phyloP scores from a whole-genome alignment of 1,284 basidiomycete genomes.

The Filobasidium uniguttulatum region DNA sequence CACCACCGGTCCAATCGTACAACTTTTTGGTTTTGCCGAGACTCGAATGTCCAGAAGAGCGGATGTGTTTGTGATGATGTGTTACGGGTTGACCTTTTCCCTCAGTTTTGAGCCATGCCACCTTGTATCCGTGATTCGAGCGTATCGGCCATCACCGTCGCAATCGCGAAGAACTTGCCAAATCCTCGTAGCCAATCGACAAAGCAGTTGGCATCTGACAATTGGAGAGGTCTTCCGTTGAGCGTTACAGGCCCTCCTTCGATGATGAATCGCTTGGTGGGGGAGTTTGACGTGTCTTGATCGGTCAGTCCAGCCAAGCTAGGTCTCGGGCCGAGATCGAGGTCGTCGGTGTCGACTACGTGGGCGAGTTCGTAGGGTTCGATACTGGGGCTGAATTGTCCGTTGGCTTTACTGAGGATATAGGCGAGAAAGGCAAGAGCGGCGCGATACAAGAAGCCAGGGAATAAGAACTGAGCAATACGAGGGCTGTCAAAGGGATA shows the following conservation, averaged over 20 bases:
- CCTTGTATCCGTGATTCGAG: not conserved
- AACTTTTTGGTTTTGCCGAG: no score
- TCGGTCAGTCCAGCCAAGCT: not conserved
- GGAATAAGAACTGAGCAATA: slow-evolving; percentile 10
- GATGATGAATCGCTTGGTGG: slow-evolving; percentile 9
- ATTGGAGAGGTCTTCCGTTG: slow-evolving; percentile 3
- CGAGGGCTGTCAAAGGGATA: slow-evolving; percentile 9
- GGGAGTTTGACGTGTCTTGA: not conserved
- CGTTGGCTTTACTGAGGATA: slow-evolving; percentile 6
- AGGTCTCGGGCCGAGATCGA: slow-evolving; percentile 3
- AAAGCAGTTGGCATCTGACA: slow-evolving; percentile 2
- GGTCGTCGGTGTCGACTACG: slow-evolving; percentile 5
- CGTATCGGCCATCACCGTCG: slow-evolving; percentile 3
- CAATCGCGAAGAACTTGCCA: slow-evolving; percentile 9
- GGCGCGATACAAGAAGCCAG: slow-evolving; percentile 6
- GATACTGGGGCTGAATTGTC: not conserved
- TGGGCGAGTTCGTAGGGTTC: slow-evolving; percentile 2
- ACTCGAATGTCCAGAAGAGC: no score
- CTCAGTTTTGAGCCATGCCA: no score
- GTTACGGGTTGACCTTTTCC: no score
- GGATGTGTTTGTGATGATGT: no score
- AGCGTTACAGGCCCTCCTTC: slow-evolving; percentile 10
- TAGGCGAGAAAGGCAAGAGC: slow-evolving; percentile 7
- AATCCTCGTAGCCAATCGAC: slow-evolving; percentile 10
- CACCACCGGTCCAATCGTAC: no score